A percentile compares a stretch with the other conserved stretches of the same genome.
These are phyloP conservation scores for barley (Hordeum vulgare) DNA, from an alignment of 176 grass and related monocot species.

Conservation along the genomic window MorexV3_pseudomolecules_assembly NC_058522.1:466897609-466898108, in stretches of 20 bases:
- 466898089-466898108: background rate
- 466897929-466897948: conserved; percentile 32
- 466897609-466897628: conserved; percentile 23
- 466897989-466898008: background rate
- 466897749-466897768: background rate
- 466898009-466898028: background rate
- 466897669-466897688: background rate
- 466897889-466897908: background rate
- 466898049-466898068: background rate
- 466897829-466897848: background rate
- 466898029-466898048: background rate
- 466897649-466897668: conserved; percentile 20
- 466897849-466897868: conserved; percentile 8
- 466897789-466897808: background rate
- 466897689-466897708: background rate
- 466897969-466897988: background rate
- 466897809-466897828: background rate
- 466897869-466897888: conserved; percentile 10
- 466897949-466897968: background rate
- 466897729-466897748: background rate
- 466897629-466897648: conserved; percentile 32
- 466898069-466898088: background rate
- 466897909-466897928: background rate
- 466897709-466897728: background rate
- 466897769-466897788: conserved; percentile 3